Evolutionary conservation across 768 basidiomycete genomes (phyloP).

Genomic region (Jaapia argillacea): DNA sequence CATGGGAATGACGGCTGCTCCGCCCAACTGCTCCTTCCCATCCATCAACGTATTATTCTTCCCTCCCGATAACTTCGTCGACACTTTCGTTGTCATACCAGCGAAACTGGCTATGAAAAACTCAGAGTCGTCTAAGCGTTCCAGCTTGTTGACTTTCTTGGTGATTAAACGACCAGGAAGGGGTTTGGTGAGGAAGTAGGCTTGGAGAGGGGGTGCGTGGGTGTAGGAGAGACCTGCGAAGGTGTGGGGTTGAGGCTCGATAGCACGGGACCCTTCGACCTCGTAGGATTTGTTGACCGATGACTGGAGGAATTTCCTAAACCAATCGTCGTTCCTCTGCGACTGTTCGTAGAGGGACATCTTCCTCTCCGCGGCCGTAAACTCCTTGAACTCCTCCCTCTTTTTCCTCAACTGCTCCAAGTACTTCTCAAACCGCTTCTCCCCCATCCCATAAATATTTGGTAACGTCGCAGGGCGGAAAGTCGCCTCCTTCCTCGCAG

Average conservation of each 20-base stretch:
- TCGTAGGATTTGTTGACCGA: slow-evolving; percentile 30
- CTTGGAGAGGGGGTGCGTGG: slow-evolving; percentile 41
- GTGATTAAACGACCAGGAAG: slow-evolving; percentile 45
- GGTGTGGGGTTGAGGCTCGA: slow-evolving; percentile 59
- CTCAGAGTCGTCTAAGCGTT: neutral
- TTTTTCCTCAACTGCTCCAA: slow-evolving; percentile 44
- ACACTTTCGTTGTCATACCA: slow-evolving; percentile 27
- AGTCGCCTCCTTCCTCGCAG: slow-evolving; percentile 5
- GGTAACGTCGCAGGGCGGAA: slow-evolving; percentile 16
- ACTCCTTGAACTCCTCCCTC: slow-evolving; percentile 46
- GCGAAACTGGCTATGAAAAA: slow-evolving; percentile 30
- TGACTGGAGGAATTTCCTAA: slow-evolving; percentile 8
- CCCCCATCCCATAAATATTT: slow-evolving; percentile 55
- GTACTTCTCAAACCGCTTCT: slow-evolving; percentile 46
- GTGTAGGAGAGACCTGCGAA: slow-evolving; percentile 55
- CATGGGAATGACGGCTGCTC: slow-evolving; percentile 7
- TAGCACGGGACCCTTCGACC: slow-evolving; percentile 22
- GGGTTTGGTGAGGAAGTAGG: slow-evolving; percentile 36
- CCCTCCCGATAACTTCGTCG: slow-evolving; percentile 4
- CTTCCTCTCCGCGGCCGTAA: slow-evolving; percentile 10
- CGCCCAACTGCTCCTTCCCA: slow-evolving; percentile 19
- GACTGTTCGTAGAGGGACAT: slow-evolving; percentile 3
- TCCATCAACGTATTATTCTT: slow-evolving; percentile 17
- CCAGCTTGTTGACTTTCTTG: neutral
- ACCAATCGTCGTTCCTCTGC: slow-evolving; percentile 5